Conservation (phyloP, 208 protist genomes). For the Leishmania major region DNA sequence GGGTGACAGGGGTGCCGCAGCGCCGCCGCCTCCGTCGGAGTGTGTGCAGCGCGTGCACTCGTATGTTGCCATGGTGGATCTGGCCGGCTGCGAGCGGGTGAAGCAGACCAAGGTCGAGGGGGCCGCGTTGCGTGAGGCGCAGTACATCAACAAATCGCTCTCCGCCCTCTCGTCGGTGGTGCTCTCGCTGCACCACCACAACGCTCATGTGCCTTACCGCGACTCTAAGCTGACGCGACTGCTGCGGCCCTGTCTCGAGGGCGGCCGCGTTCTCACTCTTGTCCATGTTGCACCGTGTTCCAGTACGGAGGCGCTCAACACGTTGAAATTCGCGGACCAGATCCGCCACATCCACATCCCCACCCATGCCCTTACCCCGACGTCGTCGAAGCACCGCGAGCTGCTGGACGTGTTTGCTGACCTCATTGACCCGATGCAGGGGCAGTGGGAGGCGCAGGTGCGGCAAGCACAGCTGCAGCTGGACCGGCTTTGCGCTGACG, state of each 20-base stretch:
- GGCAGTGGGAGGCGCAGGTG: conserved; percentile 52
- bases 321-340: conserved; percentile 87
- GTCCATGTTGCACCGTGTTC: conserved; percentile 86
- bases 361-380: conserved; percentile 58
- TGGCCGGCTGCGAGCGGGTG: conserved; percentile 96
- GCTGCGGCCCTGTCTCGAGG: conserved; percentile 84
- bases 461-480: conserved; percentile 48
- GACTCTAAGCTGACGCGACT: conserved; percentile 93
- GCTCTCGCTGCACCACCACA: conserved; percentile 69
- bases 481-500: conserved; percentile 71
- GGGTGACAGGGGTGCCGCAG: neutral
- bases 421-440: conserved; percentile 70
- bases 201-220: conserved; percentile 89
- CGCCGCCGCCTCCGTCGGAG: neutral
- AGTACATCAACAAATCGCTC: conserved; percentile 94
- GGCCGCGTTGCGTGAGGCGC: conserved; percentile 75
- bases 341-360: conserved; percentile 78
- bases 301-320: conserved; percentile 60
- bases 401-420: conserved; percentile 78
- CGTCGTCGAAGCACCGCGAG: conserved; percentile 39
- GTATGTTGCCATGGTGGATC: conserved; percentile 95
- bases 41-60: conserved; percentile 50
- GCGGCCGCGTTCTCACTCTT: conserved; percentile 75
- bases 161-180: conserved; percentile 87
- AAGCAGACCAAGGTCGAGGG: conserved; percentile 91